Conservation (phyloP, 345 rosid species). For the Zanthoxylum bungeanum region DNA sequence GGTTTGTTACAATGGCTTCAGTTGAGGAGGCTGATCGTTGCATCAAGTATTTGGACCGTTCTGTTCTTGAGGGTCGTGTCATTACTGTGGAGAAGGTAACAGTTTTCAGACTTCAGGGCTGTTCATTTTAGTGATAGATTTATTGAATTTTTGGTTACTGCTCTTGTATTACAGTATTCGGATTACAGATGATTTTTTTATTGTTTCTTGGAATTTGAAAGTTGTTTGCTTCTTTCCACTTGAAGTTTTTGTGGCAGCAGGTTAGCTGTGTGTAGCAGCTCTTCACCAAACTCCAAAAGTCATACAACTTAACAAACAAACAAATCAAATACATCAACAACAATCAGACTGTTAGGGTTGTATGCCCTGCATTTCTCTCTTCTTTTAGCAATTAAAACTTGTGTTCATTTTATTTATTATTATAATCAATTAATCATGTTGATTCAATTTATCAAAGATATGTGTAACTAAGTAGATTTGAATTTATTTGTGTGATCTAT, state of each 20-base stretch:
- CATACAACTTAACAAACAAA: slow-evolving; percentile 71
- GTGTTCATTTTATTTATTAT: slow-evolving; percentile 4
- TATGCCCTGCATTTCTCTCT: slow-evolving; percentile 80
- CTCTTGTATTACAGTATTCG: neutral
- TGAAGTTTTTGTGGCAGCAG: slow-evolving; percentile 90
- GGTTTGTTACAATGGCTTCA: slow-evolving; percentile 77
- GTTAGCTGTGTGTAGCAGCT: slow-evolving; percentile 96
- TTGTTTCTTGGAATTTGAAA: slow-evolving; percentile 41
- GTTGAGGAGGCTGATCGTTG: slow-evolving; percentile 73
- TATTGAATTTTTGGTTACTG: neutral
- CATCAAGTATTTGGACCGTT: slow-evolving; percentile 64
- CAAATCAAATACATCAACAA: slow-evolving; percentile 53
- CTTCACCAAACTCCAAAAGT: slow-evolving; percentile 68
- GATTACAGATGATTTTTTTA: slow-evolving; percentile 22
- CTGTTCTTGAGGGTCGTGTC: slow-evolving; percentile 78
- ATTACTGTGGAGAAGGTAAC: slow-evolving; percentile 93
- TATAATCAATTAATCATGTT: neutral
- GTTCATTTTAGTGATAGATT: neutral
- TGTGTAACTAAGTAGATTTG: neutral
- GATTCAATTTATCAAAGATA: too few species aligned
- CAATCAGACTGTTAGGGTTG: slow-evolving; percentile 80
- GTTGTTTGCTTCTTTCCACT: slow-evolving; percentile 75
- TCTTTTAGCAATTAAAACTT: slow-evolving; percentile 25
- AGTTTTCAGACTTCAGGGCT: neutral
- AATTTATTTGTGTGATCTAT: neutral